Evolutionary conservation across 306 rosid genomes (phyloP).

Genomic region (Phaseolus lunatus): DNA sequence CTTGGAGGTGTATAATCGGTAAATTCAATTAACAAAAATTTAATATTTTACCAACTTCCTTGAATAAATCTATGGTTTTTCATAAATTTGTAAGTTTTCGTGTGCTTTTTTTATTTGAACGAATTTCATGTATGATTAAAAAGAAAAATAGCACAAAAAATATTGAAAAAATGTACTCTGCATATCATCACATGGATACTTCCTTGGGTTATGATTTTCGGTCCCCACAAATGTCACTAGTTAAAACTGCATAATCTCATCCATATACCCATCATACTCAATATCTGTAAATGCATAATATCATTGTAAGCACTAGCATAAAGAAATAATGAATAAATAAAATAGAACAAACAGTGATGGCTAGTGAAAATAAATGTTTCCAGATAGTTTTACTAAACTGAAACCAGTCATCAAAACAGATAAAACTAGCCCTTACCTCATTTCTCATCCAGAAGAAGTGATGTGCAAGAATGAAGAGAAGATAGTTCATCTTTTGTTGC

Average conservation of each 20-base stretch:
- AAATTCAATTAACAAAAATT: constrained; percentile 31
- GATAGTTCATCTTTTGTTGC: constrained; percentile 75
- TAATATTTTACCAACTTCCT: not conserved
- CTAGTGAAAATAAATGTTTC: not conserved
- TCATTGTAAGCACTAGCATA: not conserved
- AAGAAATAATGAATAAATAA: not conserved
- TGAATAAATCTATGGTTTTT: not conserved
- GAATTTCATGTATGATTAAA: constrained; percentile 19
- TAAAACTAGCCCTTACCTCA: constrained; percentile 47
- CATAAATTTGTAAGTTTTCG: not conserved
- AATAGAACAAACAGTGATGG: not conserved
- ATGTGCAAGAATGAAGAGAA: constrained; percentile 73
- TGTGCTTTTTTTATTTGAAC: constrained; percentile 34
- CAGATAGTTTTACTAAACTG: not conserved
- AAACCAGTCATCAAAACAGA: constrained; percentile 17
- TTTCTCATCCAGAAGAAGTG: constrained; percentile 62
- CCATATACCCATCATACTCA: constrained; percentile 25
- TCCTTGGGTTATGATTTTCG: constrained; percentile 35
- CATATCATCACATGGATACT: constrained; percentile 29
- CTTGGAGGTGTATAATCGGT: constrained; percentile 88
- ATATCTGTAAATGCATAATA: constrained; percentile 35
- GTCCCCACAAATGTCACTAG: constrained; percentile 17
- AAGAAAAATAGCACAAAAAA: not conserved
- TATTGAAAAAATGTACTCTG: not conserved
- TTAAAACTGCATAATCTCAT: constrained; percentile 26